Base-by-base conservation (phyloP, 2,329 filamentous ascomycete genomes). In the Scedosporium dehoogii region DNA sequence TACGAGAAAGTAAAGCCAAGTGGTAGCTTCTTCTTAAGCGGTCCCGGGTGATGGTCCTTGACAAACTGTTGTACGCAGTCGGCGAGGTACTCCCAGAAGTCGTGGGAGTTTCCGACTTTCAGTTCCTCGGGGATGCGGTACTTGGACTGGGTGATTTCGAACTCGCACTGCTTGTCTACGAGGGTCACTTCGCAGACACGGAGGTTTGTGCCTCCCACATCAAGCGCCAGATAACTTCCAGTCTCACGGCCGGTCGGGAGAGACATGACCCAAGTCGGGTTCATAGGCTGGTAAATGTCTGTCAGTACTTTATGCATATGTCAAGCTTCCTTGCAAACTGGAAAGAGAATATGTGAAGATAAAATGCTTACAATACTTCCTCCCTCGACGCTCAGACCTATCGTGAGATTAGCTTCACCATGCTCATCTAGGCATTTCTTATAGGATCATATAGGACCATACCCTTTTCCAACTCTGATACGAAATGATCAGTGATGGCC, bases 1-100 rank as follows among this genome's bases (percentile, higher is more conserved):
- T 96, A 97, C 3, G 91, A 96, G 78, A 97, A 97, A 56, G 93
- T 97, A 79, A 97, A 97, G 70, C 93, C 93, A 6, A 97, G 84
- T 6, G 91, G 90, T 62, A 92, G 79, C 69, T 84, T 84, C 25
- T 83, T 82, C 25, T 90, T 71, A 66, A 85, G 81, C 58, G 78
- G 73, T 65, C 88, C 82, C 63, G 87, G 85, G 72, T 96, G 90
- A 74, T 96, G 91, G 66, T 87, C 88, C 71, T 96, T 86, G 63
- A 97, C 84, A 74, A 97, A 97, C 72, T 96, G 91, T 75, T 92
- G 84, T 63, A 97, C 80, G 73, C 92, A 96, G 75, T 96, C 91
- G 73, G 92, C 91, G 71, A 96, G 91, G 76, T 96, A 96, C 70
- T 92, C 91, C 91, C 92, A 97, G 4, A 97, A 84, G 75, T 96